Evolutionary conservation across 768 basidiomycete species (phyloP).

Genomic region (Chlorophyllum brunneum): DNA sequence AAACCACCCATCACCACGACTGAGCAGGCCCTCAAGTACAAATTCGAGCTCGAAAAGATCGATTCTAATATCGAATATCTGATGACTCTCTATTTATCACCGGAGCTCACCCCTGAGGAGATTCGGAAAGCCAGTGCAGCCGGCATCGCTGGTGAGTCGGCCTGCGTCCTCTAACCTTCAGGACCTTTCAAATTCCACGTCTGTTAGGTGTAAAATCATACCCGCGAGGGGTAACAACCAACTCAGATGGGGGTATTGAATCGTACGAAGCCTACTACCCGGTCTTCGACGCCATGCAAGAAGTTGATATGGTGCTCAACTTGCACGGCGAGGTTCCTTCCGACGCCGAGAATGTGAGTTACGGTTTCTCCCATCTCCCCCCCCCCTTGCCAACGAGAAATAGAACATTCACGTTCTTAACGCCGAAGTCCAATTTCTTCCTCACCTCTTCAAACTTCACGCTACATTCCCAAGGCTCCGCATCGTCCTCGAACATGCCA

Average conservation of each 20-base stretch:
- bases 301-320: slow-evolving; percentile 91
- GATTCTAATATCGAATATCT: slow-evolving; percentile 82
- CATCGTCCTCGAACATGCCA: slow-evolving; percentile 97
- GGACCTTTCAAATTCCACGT: too few relatives aligned
- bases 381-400: slow-evolving; percentile 21
- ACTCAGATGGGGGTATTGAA: slow-evolving; percentile 94
- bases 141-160: slow-evolving; percentile 62
- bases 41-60: slow-evolving; percentile 64
- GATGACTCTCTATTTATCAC: slow-evolving; percentile 95
- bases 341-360: slow-evolving; percentile 36
- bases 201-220: slow-evolving; percentile 92
- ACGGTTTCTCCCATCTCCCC: slow-evolving; percentile 31
- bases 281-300: slow-evolving; percentile 91
- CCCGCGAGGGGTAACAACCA: slow-evolving; percentile 95
- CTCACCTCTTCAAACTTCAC: slow-evolving; percentile 82
- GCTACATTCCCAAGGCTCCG: slow-evolving; percentile 81
- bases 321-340: slow-evolving; percentile 97
- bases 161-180: background rate
- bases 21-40: slow-evolving; percentile 78
- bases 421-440: slow-evolving; percentile 86
- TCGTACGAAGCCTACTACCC: slow-evolving; percentile 92
- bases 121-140: slow-evolving; percentile 82
- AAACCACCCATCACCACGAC: slow-evolving; percentile 84
- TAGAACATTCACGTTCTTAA: slow-evolving; percentile 92
- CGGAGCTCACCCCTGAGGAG: slow-evolving; percentile 85